Evolutionary conservation across 305 asterid species (phyloP).

Genomic region (Salvia sclarea): DNA sequence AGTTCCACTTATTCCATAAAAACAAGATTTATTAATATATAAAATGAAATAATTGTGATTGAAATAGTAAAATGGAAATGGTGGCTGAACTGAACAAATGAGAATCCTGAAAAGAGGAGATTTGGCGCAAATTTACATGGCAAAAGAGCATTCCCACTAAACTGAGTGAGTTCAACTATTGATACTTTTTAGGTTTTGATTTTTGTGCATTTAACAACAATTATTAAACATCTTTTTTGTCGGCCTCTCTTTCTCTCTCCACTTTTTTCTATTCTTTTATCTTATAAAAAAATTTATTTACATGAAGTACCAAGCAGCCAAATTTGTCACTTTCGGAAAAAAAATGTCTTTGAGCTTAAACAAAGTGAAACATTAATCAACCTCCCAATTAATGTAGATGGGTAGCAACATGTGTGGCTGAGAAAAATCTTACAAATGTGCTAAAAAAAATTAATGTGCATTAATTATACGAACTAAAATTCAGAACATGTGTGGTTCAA

Average conservation of each 20-base stretch:
- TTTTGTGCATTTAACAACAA: constrained; percentile 18
- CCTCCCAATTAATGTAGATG: background rate
- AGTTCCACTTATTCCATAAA: too few relatives aligned
- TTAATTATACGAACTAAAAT: background rate
- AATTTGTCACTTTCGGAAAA: constrained; percentile 16
- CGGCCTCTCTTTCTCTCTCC: constrained; percentile 27
- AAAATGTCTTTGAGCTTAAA: background rate
- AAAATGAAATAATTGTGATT: too few relatives aligned
- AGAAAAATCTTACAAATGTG: background rate
- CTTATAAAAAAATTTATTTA: too few relatives aligned
- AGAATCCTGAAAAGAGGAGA: constrained; percentile 27
- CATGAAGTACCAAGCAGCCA: background rate
- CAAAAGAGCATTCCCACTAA: constrained; percentile 31
- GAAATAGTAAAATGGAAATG: background rate
- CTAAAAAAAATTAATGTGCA: background rate
- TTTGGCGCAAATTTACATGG: constrained; percentile 32
- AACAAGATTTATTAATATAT: too few relatives aligned
- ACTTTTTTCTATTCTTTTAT: background rate
- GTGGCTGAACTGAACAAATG: background rate
- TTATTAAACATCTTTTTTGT: constrained; percentile 27
- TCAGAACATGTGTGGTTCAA: background rate
- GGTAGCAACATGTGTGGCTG: background rate
- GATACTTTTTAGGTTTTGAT: constrained; percentile 35
- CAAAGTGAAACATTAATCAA: background rate
- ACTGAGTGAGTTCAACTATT: constrained; percentile 14